Evolutionary conservation across 129 eudicot genomes (phyloP), one percentile per base, ranked within the genome.

Genomic region (Heracleum sosnowskyi): DNA sequence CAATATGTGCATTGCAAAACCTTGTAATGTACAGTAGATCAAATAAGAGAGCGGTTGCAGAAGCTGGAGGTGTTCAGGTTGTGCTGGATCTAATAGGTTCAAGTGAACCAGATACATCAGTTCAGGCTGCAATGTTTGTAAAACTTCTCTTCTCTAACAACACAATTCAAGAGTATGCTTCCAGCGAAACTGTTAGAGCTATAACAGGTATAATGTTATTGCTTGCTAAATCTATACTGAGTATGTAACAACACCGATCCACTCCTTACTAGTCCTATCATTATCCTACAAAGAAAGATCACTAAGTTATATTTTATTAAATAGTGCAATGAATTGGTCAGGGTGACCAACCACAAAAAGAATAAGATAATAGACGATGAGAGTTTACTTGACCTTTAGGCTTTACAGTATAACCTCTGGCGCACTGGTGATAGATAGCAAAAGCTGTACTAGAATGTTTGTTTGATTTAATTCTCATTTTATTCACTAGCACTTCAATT

Each of bases 151-250:
- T 96, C 81, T 85, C 97, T 33, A 96, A 96, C 76, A 89, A 92
- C 72, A 96, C 99, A 68, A 96, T 96, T 72, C 97, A 96, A 80
- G 99, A 96, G 84, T 92, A 96, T 73, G 99, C 99, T 71, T 96
- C 99, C 73, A 92, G 97, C 37, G 99, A 96, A 89, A 96, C 99
- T 11, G 99, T 96, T 83, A 90, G 99, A 87, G 97, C 99, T 86
- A 96, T 96, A 84, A 96, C 99, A 17, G 99, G 99, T 96, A 87
- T 84, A 55, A 35, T 79, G 33, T 74, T 57, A 45, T 57, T 47
- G 39, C 16, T 64, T 29, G 40, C 18, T 4, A 4, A 31, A 31
- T 60, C 0, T 6, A 66, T 31, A 11, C 24, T 22, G 20, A 66
- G 72, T 66, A 66, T 37, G 39, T 16, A 66, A 29, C 10, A 1